A percentile compares a stretch with the other conserved stretches of the same genome.
Conservation (phyloP, 495 filamentous ascomycete genomes). For the Aspergillus steynii region DNA sequence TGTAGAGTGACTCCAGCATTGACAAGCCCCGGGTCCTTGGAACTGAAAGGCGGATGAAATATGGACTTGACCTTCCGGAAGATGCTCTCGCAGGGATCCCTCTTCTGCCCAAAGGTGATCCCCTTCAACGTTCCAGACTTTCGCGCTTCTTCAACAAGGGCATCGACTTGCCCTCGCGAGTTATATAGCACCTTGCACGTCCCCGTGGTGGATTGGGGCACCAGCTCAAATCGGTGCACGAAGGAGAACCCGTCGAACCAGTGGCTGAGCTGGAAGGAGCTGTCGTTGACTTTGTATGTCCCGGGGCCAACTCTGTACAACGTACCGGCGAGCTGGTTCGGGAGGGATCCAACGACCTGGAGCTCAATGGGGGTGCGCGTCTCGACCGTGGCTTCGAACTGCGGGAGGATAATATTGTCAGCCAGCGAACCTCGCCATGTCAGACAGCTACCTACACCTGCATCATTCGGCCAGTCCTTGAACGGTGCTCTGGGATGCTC, state of each 20-base stretch:
- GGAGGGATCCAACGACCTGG: constrained; percentile 9
- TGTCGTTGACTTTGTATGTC: constrained; percentile 8
- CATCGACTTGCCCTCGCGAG: constrained; percentile 16
- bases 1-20: constrained; percentile 14
- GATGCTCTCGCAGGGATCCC: constrained; percentile 15
- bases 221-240: constrained; percentile 17
- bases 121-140: constrained; percentile 5
- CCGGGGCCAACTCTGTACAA: constrained; percentile 13
- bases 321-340: constrained; percentile 6
- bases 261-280: constrained; percentile 9
- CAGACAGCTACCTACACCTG: constrained; percentile 2
- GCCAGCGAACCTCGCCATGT: background rate
- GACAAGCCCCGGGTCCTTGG: background rate
- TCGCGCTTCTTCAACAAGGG: constrained; percentile 14
- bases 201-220: constrained; percentile 2
- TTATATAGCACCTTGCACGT: constrained; percentile 15
- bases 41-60: constrained; percentile 2
- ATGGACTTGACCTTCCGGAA: constrained; percentile 16
- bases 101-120: constrained; percentile 18
- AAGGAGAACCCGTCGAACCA: constrained; percentile 19
- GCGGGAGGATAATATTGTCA: background rate
- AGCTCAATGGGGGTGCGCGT: constrained; percentile 12
- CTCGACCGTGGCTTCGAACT: constrained; percentile 12
- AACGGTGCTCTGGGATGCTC: constrained; percentile 1
- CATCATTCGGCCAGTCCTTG: constrained; percentile 18